Evolutionary conservation across 2,329 filamentous ascomycete species (phyloP).

Genomic region (Cercospora sojina): DNA sequence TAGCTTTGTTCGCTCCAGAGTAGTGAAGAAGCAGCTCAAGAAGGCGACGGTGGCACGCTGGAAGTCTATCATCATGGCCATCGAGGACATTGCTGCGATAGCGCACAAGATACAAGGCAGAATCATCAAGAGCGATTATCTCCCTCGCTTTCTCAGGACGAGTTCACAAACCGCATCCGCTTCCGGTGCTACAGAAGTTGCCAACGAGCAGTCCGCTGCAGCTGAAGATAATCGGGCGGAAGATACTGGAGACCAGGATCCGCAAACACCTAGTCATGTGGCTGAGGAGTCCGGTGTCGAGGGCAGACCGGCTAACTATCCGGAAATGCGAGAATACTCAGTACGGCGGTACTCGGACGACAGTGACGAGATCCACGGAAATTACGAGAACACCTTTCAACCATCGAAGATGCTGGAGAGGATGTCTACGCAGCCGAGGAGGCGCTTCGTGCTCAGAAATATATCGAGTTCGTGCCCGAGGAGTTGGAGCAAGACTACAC

Average conservation of each 20-base stretch:
- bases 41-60: background rate
- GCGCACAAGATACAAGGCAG: background rate
- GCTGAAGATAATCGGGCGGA: background rate
- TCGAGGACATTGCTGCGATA: background rate
- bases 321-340: background rate
- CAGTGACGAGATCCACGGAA: background rate
- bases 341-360: background rate
- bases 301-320: background rate
- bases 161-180: background rate
- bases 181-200: background rate
- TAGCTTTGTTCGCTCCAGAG: background rate
- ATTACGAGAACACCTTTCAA: background rate
- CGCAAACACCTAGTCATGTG: background rate
- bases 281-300: background rate
- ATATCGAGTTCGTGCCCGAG: background rate
- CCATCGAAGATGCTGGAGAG: background rate
- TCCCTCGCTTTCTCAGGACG: background rate
- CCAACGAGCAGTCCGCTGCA: background rate
- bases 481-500: constrained; percentile 12
- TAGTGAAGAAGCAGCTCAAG: background rate
- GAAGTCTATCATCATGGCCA: background rate
- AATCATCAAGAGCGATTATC: background rate
- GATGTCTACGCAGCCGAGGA: background rate
- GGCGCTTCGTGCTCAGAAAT: background rate
- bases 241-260: background rate